Evolutionary conservation across 2,329 filamentous ascomycete species (phyloP).

Genomic region (Sclerotinia subarctica): DNA sequence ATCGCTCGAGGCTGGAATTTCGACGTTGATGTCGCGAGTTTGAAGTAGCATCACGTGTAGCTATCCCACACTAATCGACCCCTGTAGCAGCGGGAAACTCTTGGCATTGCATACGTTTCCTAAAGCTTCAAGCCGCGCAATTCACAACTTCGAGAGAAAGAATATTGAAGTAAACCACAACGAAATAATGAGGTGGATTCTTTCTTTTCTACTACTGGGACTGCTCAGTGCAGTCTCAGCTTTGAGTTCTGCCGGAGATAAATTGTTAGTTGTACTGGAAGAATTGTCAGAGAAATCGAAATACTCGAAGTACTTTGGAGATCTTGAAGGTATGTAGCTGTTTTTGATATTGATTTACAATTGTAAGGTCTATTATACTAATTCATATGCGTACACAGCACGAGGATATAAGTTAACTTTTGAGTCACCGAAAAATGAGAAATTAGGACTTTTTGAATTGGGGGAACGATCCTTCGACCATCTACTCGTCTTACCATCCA

Average conservation of each 20-base stretch:
- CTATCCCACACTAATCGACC: slow-evolving; percentile 17
- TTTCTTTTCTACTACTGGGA: slow-evolving; percentile 66
- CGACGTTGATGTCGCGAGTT: slow-evolving; percentile 26
- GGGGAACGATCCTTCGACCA: slow-evolving; percentile 91
- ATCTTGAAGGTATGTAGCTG: slow-evolving; percentile 59
- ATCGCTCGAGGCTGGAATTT: slow-evolving; percentile 14
- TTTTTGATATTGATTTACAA: slow-evolving; percentile 22
- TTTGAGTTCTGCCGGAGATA: slow-evolving; percentile 72
- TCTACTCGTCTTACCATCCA: slow-evolving; percentile 80
- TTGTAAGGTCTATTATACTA: slow-evolving; percentile 17
- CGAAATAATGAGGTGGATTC: slow-evolving; percentile 66
- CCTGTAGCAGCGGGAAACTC: slow-evolving; percentile 24
- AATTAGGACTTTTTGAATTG: slow-evolving; percentile 74
- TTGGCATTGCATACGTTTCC: slow-evolving; percentile 41
- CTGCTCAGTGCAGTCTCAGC: slow-evolving; percentile 68
- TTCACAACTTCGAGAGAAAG: slow-evolving; percentile 18
- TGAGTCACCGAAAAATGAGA: slow-evolving; percentile 77
- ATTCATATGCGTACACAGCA: slow-evolving; percentile 48
- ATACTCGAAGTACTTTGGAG: slow-evolving; percentile 78
- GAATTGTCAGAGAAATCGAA: slow-evolving; percentile 74
- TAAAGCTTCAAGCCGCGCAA: slow-evolving; percentile 36
- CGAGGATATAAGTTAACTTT: slow-evolving; percentile 80
- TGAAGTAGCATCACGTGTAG: slow-evolving; percentile 25
- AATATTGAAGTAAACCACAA: slow-evolving; percentile 29
- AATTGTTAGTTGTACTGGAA: slow-evolving; percentile 83